These are phyloP conservation scores for Blastobotrys malaysiensis DNA, from an alignment of 1,139 yeast genomes.

Conservation along the genomic window DNA sequence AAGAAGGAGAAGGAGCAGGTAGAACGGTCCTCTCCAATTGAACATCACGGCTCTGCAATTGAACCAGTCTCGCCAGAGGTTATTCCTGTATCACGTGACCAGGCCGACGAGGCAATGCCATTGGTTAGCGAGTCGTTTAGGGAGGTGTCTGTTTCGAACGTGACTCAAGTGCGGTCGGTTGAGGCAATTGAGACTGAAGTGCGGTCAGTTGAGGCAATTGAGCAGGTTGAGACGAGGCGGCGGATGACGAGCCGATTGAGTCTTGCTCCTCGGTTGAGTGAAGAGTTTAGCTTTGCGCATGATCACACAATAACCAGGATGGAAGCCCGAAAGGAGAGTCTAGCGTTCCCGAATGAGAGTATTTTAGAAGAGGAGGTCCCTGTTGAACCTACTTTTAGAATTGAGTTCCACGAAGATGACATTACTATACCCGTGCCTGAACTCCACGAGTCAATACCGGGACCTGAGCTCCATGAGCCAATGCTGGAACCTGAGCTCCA, in stretches of 20 bases:
- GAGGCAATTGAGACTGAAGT: not conserved
- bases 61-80: not conserved
- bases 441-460: slow-evolving; percentile 6
- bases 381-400: not conserved
- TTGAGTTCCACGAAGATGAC: slow-evolving; percentile 5
- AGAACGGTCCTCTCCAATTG: not conserved
- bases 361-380: not conserved
- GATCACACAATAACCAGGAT: not conserved
- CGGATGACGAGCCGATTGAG: slow-evolving; percentile 10
- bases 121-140: no score
- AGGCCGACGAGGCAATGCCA: not conserved
- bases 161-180: not conserved
- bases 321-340: not conserved
- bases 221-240: slow-evolving; percentile 2
- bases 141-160: not conserved
- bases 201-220: not conserved
- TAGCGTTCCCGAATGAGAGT: not conserved
- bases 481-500: slow-evolving; percentile 1
- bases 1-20: slow-evolving; percentile 1
- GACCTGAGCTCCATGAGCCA: slow-evolving; percentile 3
- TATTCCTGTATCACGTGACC: not conserved
- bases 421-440: not conserved
- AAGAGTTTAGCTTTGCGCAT: slow-evolving; percentile 10
- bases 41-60: not conserved
- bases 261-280: slow-evolving; percentile 12